phyloP scores from a whole-genome alignment of 441 rosid species.

The Populus trichocarpa region DNA sequence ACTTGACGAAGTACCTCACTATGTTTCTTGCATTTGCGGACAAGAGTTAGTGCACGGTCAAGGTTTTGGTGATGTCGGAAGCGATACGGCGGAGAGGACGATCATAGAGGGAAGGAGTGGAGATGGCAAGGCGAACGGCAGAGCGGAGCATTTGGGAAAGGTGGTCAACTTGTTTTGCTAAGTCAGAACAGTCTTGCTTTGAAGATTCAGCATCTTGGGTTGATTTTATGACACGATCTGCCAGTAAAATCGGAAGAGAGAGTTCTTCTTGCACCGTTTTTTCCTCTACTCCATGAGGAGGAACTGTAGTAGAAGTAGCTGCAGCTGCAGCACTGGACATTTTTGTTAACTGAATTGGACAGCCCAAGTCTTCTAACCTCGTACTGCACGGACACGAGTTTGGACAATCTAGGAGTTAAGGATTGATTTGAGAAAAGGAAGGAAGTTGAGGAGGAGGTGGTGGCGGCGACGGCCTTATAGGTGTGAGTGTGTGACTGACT shows the following conservation, averaged over 20 bases:
- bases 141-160: slow-evolving; percentile 53
- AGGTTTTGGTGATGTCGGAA: slow-evolving; percentile 52
- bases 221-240: slow-evolving; percentile 41
- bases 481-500: too few species aligned
- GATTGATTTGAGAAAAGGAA: too few species aligned
- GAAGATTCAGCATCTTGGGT: slow-evolving; percentile 45
- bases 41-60: slow-evolving; percentile 45
- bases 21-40: slow-evolving; percentile 46
- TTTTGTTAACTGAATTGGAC: background rate
- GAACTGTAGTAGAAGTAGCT: background rate
- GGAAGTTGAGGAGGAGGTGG: too few species aligned
- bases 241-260: slow-evolving; percentile 33
- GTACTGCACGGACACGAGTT: background rate
- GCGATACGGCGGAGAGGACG: slow-evolving; percentile 46
- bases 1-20: slow-evolving; percentile 50
- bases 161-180: slow-evolving; percentile 40
- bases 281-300: slow-evolving; percentile 20
- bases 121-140: slow-evolving; percentile 36
- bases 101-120: slow-evolving; percentile 46
- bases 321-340: slow-evolving; percentile 14
- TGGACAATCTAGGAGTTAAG: background rate
- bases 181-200: slow-evolving; percentile 42
- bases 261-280: slow-evolving; percentile 34
- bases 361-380: background rate
- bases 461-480: too few species aligned